phyloP scores from a whole-genome alignment of 345 rosid genomes.

The Moringa oleifera region DNA sequence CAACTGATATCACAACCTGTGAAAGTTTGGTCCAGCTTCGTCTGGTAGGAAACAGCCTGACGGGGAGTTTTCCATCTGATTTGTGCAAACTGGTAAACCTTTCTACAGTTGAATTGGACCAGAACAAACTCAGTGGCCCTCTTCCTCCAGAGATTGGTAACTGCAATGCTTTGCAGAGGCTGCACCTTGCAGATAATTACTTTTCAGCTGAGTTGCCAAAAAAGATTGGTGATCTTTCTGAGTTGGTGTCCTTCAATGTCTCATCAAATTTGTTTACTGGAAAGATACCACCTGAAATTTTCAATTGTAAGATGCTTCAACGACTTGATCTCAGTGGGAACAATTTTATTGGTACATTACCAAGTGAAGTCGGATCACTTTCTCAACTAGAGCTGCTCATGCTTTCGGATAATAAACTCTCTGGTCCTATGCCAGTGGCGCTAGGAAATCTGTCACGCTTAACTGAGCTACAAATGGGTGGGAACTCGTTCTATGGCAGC shows the following conservation, averaged over 20 bases:
- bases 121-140: conserved; percentile 64
- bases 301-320: conserved; percentile 73
- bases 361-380: conserved; percentile 55
- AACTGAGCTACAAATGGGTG: conserved; percentile 87
- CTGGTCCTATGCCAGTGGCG: conserved; percentile 47
- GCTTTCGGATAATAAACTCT: conserved; percentile 67
- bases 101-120: conserved; percentile 62
- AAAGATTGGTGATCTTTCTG: conserved; percentile 64
- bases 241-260: conserved; percentile 63
- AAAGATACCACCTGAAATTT: conserved; percentile 59
- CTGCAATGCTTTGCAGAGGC: conserved; percentile 62
- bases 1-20: conserved; percentile 55
- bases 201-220: conserved; percentile 60
- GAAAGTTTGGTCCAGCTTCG: conserved; percentile 59
- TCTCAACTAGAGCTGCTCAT: conserved; percentile 77
- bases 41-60: conserved; percentile 48
- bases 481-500: conserved; percentile 53
- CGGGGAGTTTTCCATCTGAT: conserved; percentile 59
- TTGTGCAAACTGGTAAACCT: conserved; percentile 59
- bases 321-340: conserved; percentile 78
- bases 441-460: conserved; percentile 61
- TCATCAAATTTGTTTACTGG: conserved; percentile 71
- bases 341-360: conserved; percentile 49
- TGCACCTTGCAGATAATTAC: conserved; percentile 59
- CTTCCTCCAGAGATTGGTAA: conserved; percentile 61